Evolutionary conservation across 2,329 filamentous ascomycete genomes (phyloP).

Genomic region (Gremmenia infestans): DNA sequence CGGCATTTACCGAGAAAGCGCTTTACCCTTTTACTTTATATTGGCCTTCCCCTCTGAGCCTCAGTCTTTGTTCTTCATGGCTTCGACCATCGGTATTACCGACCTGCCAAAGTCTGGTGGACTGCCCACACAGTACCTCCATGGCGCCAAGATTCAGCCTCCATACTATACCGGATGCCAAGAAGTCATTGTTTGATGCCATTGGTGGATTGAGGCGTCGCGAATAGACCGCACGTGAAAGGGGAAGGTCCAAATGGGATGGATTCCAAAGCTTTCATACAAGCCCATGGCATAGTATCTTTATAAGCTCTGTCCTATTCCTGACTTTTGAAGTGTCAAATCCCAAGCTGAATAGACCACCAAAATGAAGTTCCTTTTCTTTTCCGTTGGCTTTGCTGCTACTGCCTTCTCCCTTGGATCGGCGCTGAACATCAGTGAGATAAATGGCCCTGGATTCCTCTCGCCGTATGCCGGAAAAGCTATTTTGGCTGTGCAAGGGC

Average conservation of each 20-base stretch:
- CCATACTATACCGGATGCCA: not conserved
- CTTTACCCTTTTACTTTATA: too few relatives aligned
- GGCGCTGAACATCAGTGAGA: conserved; percentile 49
- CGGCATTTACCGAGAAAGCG: too few relatives aligned
- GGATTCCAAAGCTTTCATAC: not conserved
- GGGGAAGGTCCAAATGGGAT: not conserved
- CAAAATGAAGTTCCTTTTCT: not conserved
- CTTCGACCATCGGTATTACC: not conserved
- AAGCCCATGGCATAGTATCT: not conserved
- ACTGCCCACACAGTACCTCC: not conserved
- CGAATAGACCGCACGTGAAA: not conserved
- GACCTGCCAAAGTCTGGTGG: not conserved
- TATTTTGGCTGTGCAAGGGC: conserved; percentile 55
- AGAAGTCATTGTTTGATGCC: not conserved
- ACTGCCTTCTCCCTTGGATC: not conserved
- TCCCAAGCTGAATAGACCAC: not conserved
- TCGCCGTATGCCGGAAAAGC: conserved; percentile 54
- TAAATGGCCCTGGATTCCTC: conserved; percentile 61
- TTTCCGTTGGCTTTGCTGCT: not conserved
- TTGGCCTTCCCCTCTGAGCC: not conserved
- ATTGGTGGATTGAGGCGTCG: not conserved
- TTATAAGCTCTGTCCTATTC: not conserved
- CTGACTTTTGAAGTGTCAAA: not conserved
- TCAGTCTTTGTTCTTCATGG: too few relatives aligned
- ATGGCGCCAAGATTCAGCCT: not conserved